Percentiles rank a stretch among this genome's conserved stretches.
phyloP scores from a whole-genome alignment of 805 yeast species.

The Yarrowia sp. region DNA sequence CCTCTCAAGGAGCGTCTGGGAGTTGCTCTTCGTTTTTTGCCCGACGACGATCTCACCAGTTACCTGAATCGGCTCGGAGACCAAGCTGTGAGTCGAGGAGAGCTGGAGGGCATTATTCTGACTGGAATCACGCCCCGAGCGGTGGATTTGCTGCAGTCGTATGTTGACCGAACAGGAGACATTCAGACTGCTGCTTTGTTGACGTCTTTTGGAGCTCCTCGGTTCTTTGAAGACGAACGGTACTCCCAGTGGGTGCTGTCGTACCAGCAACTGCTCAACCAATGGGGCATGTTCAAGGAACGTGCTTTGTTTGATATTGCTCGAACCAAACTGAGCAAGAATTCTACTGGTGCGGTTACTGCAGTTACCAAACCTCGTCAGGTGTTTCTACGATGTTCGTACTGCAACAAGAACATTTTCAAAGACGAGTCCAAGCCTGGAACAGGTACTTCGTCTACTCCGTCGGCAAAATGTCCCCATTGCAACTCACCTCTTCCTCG shows the following conservation, averaged over 20 bases:
- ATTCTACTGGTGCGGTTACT: slow-evolving; percentile 47
- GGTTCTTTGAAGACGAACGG: slow-evolving; percentile 69
- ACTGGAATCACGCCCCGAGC: slow-evolving; percentile 92
- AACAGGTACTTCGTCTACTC: background rate
- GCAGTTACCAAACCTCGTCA: slow-evolving; percentile 62
- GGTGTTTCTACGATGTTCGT: slow-evolving; percentile 71
- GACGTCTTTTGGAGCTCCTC: slow-evolving; percentile 75
- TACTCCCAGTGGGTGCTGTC: slow-evolving; percentile 73
- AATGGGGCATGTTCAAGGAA: slow-evolving; percentile 74
- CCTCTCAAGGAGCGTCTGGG: slow-evolving; percentile 88
- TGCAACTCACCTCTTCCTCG: slow-evolving; percentile 87
- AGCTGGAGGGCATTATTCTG: slow-evolving; percentile 81
- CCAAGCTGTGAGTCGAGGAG: slow-evolving; percentile 71
- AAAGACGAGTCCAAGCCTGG: slow-evolving; percentile 7
- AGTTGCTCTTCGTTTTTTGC: slow-evolving; percentile 79
- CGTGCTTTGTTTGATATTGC: slow-evolving; percentile 85
- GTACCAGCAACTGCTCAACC: slow-evolving; percentile 63
- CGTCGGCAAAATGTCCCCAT: slow-evolving; percentile 55
- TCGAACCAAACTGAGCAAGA: slow-evolving; percentile 60
- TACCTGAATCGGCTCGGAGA: slow-evolving; percentile 70
- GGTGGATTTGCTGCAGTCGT: slow-evolving; percentile 74
- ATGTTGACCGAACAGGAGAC: slow-evolving; percentile 84
- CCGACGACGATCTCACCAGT: slow-evolving; percentile 68
- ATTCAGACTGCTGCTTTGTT: slow-evolving; percentile 88
- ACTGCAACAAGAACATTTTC: slow-evolving; percentile 60